Evolutionary conservation across 495 filamentous ascomycete species (phyloP).

Genomic region (Podospora conica): DNA sequence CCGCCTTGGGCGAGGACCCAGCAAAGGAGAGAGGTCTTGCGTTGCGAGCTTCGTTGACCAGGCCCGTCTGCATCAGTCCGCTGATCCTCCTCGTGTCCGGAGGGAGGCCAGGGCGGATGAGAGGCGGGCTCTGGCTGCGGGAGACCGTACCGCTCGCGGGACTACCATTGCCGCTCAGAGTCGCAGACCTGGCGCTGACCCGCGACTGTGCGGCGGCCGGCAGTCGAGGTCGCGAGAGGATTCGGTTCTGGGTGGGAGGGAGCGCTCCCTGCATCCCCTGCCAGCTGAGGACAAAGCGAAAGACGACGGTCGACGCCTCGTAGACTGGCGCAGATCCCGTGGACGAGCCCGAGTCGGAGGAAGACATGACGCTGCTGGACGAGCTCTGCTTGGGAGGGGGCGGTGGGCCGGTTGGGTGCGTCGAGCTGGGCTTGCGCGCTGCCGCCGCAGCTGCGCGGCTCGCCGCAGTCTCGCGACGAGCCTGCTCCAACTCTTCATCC

Average conservation of each 20-base stretch:
- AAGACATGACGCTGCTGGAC: slow-evolving; percentile 17
- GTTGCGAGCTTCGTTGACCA: slow-evolving; percentile 42
- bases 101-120: slow-evolving; percentile 33
- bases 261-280: slow-evolving; percentile 22
- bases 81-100: slow-evolving; percentile 41
- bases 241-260: slow-evolving; percentile 30
- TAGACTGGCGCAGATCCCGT: slow-evolving; percentile 39
- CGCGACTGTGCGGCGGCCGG: slow-evolving; percentile 62
- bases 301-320: slow-evolving; percentile 38
- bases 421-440: slow-evolving; percentile 11
- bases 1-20: slow-evolving; percentile 8
- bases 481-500: slow-evolving; percentile 39
- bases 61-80: slow-evolving; percentile 36
- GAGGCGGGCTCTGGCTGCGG: slow-evolving; percentile 34
- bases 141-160: background rate
- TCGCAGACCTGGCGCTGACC: slow-evolving; percentile 35
- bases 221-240: slow-evolving; percentile 66
- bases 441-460: slow-evolving; percentile 22
- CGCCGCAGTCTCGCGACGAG: slow-evolving; percentile 40
- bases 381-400: slow-evolving; percentile 26
- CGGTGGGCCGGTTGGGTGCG: slow-evolving; percentile 20
- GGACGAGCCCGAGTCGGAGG: slow-evolving; percentile 36
- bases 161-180: background rate
- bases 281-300: slow-evolving; percentile 40
- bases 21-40: slow-evolving; percentile 26